Base-by-base conservation (phyloP, 192 early-diverging fungal genomes). In the Coemansia sp. region DNA sequence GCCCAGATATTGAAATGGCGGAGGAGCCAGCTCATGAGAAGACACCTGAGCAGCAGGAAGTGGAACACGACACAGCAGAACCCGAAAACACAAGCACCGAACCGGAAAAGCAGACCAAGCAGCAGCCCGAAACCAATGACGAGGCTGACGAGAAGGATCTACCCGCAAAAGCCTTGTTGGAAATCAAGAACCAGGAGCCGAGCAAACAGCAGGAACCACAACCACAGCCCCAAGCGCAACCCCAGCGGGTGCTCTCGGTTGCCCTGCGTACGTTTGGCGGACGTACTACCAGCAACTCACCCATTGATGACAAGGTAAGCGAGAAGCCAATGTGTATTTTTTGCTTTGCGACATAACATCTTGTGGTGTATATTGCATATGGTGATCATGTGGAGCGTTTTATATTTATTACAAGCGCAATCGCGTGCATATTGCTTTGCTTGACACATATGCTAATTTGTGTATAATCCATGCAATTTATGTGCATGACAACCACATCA, bases 361-460 rank as follows among this genome's bases (percentile, higher is more conserved):
- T 57, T 31, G 31, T 57, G 55, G 31, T 57, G 55, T 57, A 57
- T 57, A 57, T 57, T 34, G 55, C 55, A 57, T 57, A 57, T 57
- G 55, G 10, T 57, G 55, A 12, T 57, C 55, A 57, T 57, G 31
- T 34, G 55, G 9, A 20, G 55, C 26, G 21, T n/a, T 57, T 18
- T 57, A 57, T 57, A 57, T 57, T 57, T 57, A 26, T 51, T 28
- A 15, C 55, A 31, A 4, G 55, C 4, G 29, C 30, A 18, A 30
- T 57, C 18, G 31, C 30, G 25, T 51, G 55, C 55, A 31, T 56
- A 9, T 57, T 57, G 0, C n/a, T 57, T 30, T 57, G 26, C 18
- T 18, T 57, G 30, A 3, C 31, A 57, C 53, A 57, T 4, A 7
- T 42, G 6, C 20, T 55, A 23, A 18, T 49, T 58, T 15, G 25